Evolutionary conservation across 768 basidiomycete genomes (phyloP).

Genomic region (Boletus insuetus): DNA sequence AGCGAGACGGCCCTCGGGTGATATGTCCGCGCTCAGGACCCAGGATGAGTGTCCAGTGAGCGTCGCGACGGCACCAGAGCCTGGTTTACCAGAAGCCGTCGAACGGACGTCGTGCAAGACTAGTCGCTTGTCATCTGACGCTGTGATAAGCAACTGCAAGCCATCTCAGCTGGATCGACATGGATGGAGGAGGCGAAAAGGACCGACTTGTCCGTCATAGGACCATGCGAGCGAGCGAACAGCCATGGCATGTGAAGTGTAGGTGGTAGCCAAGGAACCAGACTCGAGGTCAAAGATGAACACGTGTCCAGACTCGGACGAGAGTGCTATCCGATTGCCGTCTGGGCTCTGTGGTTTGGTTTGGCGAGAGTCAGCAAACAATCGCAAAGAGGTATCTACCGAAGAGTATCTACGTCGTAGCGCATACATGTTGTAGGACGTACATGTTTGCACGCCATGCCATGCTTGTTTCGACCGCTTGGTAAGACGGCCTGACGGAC

Average conservation of each 20-base stretch:
- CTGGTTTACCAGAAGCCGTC: slow-evolving; percentile 53
- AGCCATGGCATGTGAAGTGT: slow-evolving; percentile 86
- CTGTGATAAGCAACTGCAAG: slow-evolving; percentile 78
- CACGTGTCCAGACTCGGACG: slow-evolving; percentile 85
- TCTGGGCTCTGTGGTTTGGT: slow-evolving; percentile 70
- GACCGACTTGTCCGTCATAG: slow-evolving; percentile 76
- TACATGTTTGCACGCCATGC: slow-evolving; percentile 72
- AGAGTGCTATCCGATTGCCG: slow-evolving; percentile 75
- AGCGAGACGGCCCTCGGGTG: slow-evolving; percentile 75
- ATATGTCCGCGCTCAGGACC: slow-evolving; percentile 81
- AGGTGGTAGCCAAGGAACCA: slow-evolving; percentile 61
- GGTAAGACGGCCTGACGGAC: slow-evolving; percentile 53
- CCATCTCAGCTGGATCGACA: neutral
- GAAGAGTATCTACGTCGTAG: neutral
- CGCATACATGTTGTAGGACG: slow-evolving; percentile 24
- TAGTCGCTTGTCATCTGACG: slow-evolving; percentile 90
- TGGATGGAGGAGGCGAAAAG: neutral
- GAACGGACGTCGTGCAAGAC: slow-evolving; percentile 86
- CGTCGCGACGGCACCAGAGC: slow-evolving; percentile 79
- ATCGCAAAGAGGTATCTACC: neutral
- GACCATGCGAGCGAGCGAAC: slow-evolving; percentile 90
- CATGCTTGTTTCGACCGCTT: slow-evolving; percentile 73
- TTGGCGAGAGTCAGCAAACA: neutral
- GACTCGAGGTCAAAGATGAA: slow-evolving; percentile 82
- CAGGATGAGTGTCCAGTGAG: slow-evolving; percentile 88